phyloP scores from a whole-genome alignment of 345 rosid genomes.

The Camelina hispida region DNA sequence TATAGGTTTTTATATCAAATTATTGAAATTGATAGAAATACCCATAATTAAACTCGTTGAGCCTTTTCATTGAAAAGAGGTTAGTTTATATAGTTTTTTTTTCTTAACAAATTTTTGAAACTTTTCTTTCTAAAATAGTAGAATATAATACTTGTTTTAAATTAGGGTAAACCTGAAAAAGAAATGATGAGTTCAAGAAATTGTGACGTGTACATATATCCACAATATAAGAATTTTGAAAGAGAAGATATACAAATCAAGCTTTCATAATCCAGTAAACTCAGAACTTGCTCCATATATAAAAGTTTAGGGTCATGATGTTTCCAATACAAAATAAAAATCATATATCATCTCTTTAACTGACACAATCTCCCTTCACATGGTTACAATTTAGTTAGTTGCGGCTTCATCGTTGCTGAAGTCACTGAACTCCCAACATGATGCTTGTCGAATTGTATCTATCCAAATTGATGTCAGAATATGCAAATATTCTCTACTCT shows the following conservation, averaged over 20 bases:
- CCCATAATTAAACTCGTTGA: too few relatives aligned
- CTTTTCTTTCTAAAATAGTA: too few relatives aligned
- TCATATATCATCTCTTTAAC: background rate
- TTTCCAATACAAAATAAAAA: background rate
- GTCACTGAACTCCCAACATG: conserved; percentile 33
- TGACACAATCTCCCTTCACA: conserved; percentile 7
- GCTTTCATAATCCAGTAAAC: too few relatives aligned
- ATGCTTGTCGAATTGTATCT: conserved; percentile 33
- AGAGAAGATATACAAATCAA: background rate
- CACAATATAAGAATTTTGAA: background rate
- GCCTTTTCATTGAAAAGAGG: too few relatives aligned
- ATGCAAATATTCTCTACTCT: background rate
- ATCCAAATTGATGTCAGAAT: conserved; percentile 36
- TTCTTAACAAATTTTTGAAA: too few relatives aligned
- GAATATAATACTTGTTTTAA: too few relatives aligned
- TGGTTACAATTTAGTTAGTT: conserved; percentile 25
- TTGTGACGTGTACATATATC: background rate
- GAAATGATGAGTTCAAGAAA: background rate
- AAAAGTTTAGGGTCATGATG: background rate
- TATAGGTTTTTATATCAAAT: too few relatives aligned
- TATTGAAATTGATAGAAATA: too few relatives aligned
- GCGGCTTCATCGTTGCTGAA: conserved; percentile 29
- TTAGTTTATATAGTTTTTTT: too few relatives aligned
- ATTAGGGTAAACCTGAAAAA: too few relatives aligned
- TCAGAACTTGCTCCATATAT: background rate